These are phyloP conservation scores for Trichoderma atroviride DNA, from an alignment of 2,329 filamentous ascomycete species.

Conservation along the genomic window DNA sequence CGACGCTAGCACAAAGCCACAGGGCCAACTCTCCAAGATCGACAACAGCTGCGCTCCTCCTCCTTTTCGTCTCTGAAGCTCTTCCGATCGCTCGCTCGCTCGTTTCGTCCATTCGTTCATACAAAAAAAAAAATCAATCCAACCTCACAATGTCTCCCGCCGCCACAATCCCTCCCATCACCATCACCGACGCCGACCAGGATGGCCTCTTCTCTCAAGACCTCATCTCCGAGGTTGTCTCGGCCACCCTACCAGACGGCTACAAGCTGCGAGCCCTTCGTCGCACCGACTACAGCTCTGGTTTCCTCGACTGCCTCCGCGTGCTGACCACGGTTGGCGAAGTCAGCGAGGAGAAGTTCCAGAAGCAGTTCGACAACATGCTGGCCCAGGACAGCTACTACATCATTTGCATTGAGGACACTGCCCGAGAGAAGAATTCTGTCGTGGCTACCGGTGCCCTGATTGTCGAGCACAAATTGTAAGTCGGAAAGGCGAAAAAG, in stretches of 20 bases:
- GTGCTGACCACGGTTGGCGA: slow-evolving; percentile 94
- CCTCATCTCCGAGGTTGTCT: slow-evolving; percentile 77
- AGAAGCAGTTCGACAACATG: slow-evolving; percentile 83
- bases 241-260: slow-evolving; percentile 71
- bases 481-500: slow-evolving; percentile 37
- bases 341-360: slow-evolving; percentile 73
- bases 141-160: slow-evolving; percentile 13
- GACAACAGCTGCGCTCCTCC: background rate
- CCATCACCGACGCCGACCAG: slow-evolving; percentile 11
- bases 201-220: slow-evolving; percentile 73
- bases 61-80: background rate
- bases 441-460: slow-evolving; percentile 91
- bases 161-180: slow-evolving; percentile 11
- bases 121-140: background rate
- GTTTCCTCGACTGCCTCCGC: slow-evolving; percentile 88
- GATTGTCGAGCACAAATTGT: slow-evolving; percentile 94
- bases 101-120: background rate
- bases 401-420: slow-evolving; percentile 82
- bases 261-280: slow-evolving; percentile 83
- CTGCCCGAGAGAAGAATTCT: slow-evolving; percentile 52
- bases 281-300: slow-evolving; percentile 73
- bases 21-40: background rate
- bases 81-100: background rate
- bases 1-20: background rate
- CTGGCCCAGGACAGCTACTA: slow-evolving; percentile 76